phyloP scores from a whole-genome alignment of 768 basidiomycete species.

The Stropharia rugosoannulata region DNA sequence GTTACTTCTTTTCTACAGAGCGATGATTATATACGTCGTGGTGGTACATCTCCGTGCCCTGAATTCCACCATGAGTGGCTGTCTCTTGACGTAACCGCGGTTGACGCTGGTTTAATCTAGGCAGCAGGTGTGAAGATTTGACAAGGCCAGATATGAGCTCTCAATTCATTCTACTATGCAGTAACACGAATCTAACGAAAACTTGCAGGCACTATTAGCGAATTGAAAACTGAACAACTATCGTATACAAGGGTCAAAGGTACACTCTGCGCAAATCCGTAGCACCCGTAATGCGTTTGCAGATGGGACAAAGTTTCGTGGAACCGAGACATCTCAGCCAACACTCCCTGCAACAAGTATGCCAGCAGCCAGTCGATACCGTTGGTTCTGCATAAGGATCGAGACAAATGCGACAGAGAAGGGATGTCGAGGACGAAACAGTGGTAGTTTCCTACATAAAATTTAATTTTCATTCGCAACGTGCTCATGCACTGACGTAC shows the following conservation, averaged over 20 bases:
- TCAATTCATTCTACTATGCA: constrained; percentile 8
- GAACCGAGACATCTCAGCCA: constrained; percentile 84
- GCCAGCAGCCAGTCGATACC: constrained; percentile 84
- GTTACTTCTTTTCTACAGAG: constrained; percentile 16
- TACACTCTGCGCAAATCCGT: constrained; percentile 77
- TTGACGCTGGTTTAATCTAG: constrained; percentile 47
- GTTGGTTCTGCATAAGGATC: constrained; percentile 79
- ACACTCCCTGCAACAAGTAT: constrained; percentile 79
- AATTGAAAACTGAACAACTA: constrained; percentile 1
- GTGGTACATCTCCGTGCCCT: constrained; percentile 48
- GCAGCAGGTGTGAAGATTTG: constrained; percentile 53
- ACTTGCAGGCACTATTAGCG: constrained; percentile 5
- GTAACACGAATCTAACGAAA: constrained; percentile 7
- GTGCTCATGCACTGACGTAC: constrained; percentile 27
- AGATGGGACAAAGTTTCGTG: constrained; percentile 83
- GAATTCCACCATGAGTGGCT: constrained; percentile 18
- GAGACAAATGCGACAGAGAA: constrained; percentile 75
- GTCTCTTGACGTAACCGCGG: constrained; percentile 46
- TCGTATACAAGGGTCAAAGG: constrained; percentile 37
- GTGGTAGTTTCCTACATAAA: constrained; percentile 40
- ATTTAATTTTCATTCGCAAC: constrained; percentile 2
- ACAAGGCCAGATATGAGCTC: constrained; percentile 90
- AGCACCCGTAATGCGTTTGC: constrained; percentile 80
- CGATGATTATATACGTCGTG: constrained; percentile 69
- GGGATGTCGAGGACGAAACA: constrained; percentile 39